Base-by-base conservation (phyloP, 495 filamentous ascomycete species). In the Aspergillus kassunensis region DNA sequence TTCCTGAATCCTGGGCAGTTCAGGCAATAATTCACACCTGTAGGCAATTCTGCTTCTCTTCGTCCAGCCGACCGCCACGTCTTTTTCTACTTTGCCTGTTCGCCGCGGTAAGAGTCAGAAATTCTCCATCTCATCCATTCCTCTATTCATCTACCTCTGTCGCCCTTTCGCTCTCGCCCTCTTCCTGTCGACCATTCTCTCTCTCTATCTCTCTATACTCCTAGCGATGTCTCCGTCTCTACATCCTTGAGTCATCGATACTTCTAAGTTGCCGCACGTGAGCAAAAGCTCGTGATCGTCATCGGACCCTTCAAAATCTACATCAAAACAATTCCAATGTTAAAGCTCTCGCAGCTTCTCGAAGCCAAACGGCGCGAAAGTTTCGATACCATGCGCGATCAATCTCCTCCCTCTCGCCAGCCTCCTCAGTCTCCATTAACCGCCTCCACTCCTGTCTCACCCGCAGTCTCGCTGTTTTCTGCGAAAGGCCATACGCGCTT, bases 391-490 rank as follows among this genome's bases (percentile, higher is more conserved):
- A 57, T 57, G 45, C 35, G 53, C 27, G 60, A 63, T 13, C 48
- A 43, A 3, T 58, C 53, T 8, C 44, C 53, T 27, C 37, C 36
- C 21, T 56, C 50, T 29, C 60, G 60, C 39, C 60, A 55, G 40
- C 51, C 56, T 40, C 57, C 57, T 25, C 61, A 62, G 10, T 72
- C 69, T 6, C 63, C 69, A 6, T 60, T 70, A 35, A 67, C 63
- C 30, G 55, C 69, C 12, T 76, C 73, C 24, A 66, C 71, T 11
- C 70, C 73, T n/a, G 70, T 67, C 27, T 76, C 73, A 19, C 73
- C 73, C 19, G 66, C 70, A 3, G 34, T 72, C 8, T 76, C 73
- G 27, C 57, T 73, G 18, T 76, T 73, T 54, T 74, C 73, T 13
- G 59, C 59, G 10, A 62, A 62, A 36, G 65, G 71, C 34, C 71